Conservation (phyloP, 306 rosid genomes). For the Oxytropis ochrocephala region DNA sequence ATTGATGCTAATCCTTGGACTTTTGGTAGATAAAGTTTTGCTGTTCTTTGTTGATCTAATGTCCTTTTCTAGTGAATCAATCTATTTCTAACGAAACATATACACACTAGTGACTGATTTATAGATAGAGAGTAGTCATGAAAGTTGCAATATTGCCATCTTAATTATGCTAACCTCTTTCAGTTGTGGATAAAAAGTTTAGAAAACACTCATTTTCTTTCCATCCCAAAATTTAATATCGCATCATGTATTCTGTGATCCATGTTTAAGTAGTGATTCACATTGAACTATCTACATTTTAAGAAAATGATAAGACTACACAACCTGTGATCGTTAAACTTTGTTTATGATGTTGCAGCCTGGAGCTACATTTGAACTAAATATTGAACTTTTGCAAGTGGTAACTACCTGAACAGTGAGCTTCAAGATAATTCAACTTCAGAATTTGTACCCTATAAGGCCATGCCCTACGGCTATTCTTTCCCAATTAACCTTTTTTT, state of each 20-base stretch:
- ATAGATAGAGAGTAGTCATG: not conserved
- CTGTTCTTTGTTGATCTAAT: not conserved
- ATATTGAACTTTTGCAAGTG: slow-evolving; percentile 74
- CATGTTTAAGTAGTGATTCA: not conserved
- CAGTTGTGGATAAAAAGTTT: not conserved
- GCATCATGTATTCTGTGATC: not conserved
- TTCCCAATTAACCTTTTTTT: not conserved
- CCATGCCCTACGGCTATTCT: not conserved
- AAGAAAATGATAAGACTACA: not conserved
- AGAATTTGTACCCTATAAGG: not conserved
- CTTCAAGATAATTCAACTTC: slow-evolving; percentile 1
- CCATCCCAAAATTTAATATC: not conserved
- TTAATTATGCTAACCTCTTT: not conserved
- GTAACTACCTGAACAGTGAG: slow-evolving; percentile 39
- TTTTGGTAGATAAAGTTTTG: not conserved
- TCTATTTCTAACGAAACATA: not conserved
- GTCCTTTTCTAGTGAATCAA: not conserved
- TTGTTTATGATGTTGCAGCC: slow-evolving; percentile 58
- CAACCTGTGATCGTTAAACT: slow-evolving; percentile 2
- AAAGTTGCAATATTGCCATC: not conserved
- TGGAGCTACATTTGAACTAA: slow-evolving; percentile 84
- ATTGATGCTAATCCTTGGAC: not conserved
- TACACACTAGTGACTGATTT: not conserved
- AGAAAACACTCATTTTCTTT: not conserved
- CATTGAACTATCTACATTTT: not conserved